phyloP scores from a whole-genome alignment of 2,329 filamentous ascomycete genomes.

The Pseudocercospora fuligena region DNA sequence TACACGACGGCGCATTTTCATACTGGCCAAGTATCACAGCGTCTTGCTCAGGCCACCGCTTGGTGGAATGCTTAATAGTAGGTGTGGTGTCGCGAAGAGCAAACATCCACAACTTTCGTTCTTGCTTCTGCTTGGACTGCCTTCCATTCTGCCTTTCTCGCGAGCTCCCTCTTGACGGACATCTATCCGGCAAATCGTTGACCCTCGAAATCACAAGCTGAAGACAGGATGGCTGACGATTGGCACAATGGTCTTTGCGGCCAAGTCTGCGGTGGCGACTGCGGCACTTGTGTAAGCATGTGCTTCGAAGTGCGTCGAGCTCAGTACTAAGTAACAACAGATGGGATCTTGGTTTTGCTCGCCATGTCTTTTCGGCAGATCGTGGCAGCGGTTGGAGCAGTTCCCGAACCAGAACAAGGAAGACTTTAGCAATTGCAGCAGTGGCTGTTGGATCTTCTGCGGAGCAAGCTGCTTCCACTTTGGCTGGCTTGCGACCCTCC shows the following conservation, averaged over 20 bases:
- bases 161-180: neutral
- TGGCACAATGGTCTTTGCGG: constrained; percentile 8
- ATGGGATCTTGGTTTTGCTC: constrained; percentile 10
- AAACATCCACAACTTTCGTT: neutral
- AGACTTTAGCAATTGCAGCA: constrained; percentile 3
- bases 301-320: neutral
- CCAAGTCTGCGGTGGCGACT: constrained; percentile 6
- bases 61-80: neutral
- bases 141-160: neutral
- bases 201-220: neutral
- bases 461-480: constrained; percentile 8
- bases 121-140: neutral
- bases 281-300: constrained; percentile 9
- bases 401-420: constrained; percentile 4
- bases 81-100: neutral
- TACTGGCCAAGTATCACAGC: neutral
- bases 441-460: constrained; percentile 8
- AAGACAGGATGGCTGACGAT: neutral
- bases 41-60: neutral
- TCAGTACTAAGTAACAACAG: neutral
- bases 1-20: neutral
- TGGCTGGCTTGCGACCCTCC: constrained; percentile 1
- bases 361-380: constrained; percentile 6
- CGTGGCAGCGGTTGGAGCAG: constrained; percentile 6
- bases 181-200: neutral